Evolutionary conservation across 2,329 filamentous ascomycete genomes (phyloP).

Genomic region (Nigrospora osmanthi): DNA sequence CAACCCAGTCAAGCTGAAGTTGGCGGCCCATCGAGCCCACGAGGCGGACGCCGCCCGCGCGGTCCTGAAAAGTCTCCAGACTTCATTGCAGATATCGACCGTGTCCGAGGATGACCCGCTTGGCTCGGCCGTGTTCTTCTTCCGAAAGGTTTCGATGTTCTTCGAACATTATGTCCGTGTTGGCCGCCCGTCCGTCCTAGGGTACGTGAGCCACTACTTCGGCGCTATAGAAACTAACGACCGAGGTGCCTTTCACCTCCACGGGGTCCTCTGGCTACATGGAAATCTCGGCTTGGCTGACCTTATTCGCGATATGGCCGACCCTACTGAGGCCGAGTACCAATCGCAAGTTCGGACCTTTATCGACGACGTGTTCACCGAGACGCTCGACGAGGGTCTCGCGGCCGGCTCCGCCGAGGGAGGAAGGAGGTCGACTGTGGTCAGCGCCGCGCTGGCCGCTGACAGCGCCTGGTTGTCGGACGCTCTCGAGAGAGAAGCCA

Average conservation of each 20-base stretch:
- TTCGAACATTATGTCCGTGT: background rate
- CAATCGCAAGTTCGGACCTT: background rate
- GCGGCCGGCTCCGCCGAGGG: background rate
- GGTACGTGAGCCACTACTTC: background rate
- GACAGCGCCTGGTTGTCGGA: too few relatives aligned
- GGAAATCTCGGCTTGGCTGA: background rate
- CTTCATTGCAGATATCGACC: too few relatives aligned
- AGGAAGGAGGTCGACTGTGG: background rate
- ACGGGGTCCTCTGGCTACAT: background rate
- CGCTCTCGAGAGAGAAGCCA: background rate
- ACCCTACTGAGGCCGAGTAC: background rate
- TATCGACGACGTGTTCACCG: background rate
- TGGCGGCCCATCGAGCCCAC: too few relatives aligned
- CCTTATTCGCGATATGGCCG: background rate
- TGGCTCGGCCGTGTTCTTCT: too few relatives aligned
- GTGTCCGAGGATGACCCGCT: too few relatives aligned
- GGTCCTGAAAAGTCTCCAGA: too few relatives aligned
- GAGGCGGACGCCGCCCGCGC: too few relatives aligned
- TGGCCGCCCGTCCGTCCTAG: background rate
- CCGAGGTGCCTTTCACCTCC: background rate
- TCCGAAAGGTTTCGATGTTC: background rate
- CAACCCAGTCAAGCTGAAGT: too few relatives aligned
- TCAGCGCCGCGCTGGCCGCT: background rate
- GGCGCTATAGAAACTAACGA: background rate
- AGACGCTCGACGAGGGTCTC: background rate